A percentile compares a stretch with the other conserved stretches of the same genome.
These are phyloP conservation scores for Mucor indicus DNA, from an alignment of 371 early-diverging fungal genomes.

Conservation along the genomic window DNA sequence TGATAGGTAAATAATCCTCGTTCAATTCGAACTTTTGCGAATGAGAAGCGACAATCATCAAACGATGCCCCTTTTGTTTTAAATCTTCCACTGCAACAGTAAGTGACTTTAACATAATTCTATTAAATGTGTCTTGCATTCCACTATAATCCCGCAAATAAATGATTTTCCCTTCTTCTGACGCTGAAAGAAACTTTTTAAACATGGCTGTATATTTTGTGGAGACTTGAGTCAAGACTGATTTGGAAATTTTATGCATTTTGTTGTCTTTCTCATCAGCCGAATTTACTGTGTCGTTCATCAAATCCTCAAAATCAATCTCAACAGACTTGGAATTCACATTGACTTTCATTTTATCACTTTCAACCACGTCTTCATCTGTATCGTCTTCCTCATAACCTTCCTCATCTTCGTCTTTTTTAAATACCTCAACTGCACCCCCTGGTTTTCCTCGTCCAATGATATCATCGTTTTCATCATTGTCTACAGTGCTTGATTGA, in stretches of 20 bases:
- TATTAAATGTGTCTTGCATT: conserved; percentile 38
- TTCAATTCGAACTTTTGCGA: conserved; percentile 18
- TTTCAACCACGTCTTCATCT: conserved; percentile 1
- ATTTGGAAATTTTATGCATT: conserved; percentile 1
- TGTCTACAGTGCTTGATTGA: conserved; percentile 1
- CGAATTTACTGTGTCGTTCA: background rate
- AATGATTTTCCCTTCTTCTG: conserved; percentile 25
- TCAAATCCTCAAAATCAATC: background rate
- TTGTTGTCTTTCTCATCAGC: background rate
- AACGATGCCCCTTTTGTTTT: conserved; percentile 40
- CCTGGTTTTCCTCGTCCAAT: background rate
- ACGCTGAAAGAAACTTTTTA: conserved; percentile 3
- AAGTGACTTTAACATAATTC: conserved; percentile 37
- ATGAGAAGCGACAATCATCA: conserved; percentile 46
- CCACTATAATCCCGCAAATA: conserved; percentile 49
- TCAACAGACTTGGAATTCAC: conserved; percentile 3
- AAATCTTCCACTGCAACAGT: conserved; percentile 38
- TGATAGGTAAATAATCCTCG: conserved; percentile 2
- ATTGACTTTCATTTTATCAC: conserved; percentile 3
- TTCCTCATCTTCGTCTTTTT: conserved; percentile 6
- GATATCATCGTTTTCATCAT: conserved; percentile 1
- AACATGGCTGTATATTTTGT: conserved; percentile 18
- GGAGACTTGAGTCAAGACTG: conserved; percentile 3
- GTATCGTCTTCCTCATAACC: background rate
- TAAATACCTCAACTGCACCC: background rate